Evolutionary conservation across 257 asterid species (phyloP), one percentile per base, ranked within the genome.

Genomic region (Primulina eburnea): DNA sequence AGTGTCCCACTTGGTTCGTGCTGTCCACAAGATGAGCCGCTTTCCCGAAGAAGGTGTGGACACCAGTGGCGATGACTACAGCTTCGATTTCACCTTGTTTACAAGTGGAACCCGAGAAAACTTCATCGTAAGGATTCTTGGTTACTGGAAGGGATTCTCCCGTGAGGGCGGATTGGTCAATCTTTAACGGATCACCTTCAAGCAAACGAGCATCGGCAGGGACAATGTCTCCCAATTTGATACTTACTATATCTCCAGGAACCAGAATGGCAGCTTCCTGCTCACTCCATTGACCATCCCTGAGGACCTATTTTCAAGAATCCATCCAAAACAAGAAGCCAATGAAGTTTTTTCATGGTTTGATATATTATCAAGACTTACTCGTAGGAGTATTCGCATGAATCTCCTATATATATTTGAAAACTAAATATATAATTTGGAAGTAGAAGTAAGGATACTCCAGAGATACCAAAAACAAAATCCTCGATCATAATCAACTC

Each of bases 141-240:
- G 97, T 93, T 66, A 86, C 99, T 0, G 99, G 96, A 21, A 93
- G 91, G 32, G 98, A 92, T 75, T 92, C 98, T 77, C 98, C 98
- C 0, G 98, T 92, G 47, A 92, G 90, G 52, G 98, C 98, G 50
- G 98, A 92, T 56, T 92, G 97, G 64, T 92, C 98, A 73, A 92
- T 67, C 89, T 92, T 92, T 71, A 92, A 84, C 7, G 98, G 87
- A 80, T 90, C 98, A 7, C 98, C 98, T 72, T 92, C 98, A 4
- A 92, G 98, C 78, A 92, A 97, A 81, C 98, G 98, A 50, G 97
- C 96, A 83, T 90, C 98, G 35, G 97, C 98, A 11, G 97, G 98
- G 59, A 92, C 67, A 64, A 92, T 85, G 63, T 90, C 97, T 67
- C 98, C 97, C 63, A 92, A 69, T 70, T 90, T 92, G 71, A 92